phyloP scores from a whole-genome alignment of 2,329 filamentous ascomycete genomes.

The Trichoderma atroviride region DNA sequence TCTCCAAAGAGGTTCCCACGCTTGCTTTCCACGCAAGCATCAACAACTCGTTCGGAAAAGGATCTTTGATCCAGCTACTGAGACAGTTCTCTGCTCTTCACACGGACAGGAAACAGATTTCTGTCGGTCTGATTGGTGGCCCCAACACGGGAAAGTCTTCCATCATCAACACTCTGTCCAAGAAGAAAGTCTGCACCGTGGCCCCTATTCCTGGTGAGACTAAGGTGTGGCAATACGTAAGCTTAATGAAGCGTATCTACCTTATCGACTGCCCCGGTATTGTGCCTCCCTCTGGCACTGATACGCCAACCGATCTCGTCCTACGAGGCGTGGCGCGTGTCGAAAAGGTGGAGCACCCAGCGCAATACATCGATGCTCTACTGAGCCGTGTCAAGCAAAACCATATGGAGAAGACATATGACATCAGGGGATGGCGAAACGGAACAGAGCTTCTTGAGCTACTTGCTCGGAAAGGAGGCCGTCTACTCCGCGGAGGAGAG shows the following conservation, averaged over 20 bases:
- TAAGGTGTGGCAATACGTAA: slow-evolving; percentile 98
- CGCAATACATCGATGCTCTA: slow-evolving; percentile 89
- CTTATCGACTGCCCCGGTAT: slow-evolving; percentile 97
- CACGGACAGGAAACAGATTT: slow-evolving; percentile 89
- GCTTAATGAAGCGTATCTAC: slow-evolving; percentile 85
- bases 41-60: slow-evolving; percentile 96
- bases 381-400: slow-evolving; percentile 78
- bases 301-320: slow-evolving; percentile 84
- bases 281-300: slow-evolving; percentile 82
- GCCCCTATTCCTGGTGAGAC: slow-evolving; percentile 96
- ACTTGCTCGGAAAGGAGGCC: slow-evolving; percentile 82
- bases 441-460: slow-evolving; percentile 83
- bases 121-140: slow-evolving; percentile 75
- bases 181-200: slow-evolving; percentile 91
- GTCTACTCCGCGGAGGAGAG: slow-evolving; percentile 88
- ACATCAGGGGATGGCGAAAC: slow-evolving; percentile 76
- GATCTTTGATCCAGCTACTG: slow-evolving; percentile 86
- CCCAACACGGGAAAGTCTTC: slow-evolving; percentile 96
- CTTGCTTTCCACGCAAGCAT: slow-evolving; percentile 93
- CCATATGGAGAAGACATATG: slow-evolving; percentile 92
- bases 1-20: slow-evolving; percentile 91
- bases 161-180: slow-evolving; percentile 93
- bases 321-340: slow-evolving; percentile 89
- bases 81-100: slow-evolving; percentile 92
- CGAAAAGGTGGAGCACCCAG: slow-evolving; percentile 94